Percentiles rank a stretch among this genome's conserved stretches.
phyloP scores from a whole-genome alignment of 495 filamentous ascomycete genomes.

The Penicillium steckii region DNA sequence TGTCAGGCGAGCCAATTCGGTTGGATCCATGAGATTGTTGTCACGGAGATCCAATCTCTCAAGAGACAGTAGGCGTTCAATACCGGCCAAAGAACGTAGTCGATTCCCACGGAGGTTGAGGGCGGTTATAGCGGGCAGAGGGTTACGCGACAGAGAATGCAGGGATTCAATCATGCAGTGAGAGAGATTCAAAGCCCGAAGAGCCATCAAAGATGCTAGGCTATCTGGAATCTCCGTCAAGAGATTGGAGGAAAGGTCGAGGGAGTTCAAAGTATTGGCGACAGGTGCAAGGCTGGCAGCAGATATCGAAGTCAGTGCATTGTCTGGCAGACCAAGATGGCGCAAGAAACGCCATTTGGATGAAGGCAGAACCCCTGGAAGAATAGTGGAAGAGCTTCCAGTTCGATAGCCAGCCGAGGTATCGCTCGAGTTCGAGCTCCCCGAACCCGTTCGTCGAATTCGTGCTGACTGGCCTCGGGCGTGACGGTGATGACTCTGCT shows the following conservation, averaged over 20 bases:
- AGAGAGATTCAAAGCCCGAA: slow-evolving; percentile 87
- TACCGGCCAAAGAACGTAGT: slow-evolving; percentile 81
- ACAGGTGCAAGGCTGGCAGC: slow-evolving; percentile 74
- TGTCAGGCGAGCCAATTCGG: slow-evolving; percentile 85
- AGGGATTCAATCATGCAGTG: slow-evolving; percentile 97
- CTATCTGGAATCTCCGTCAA: slow-evolving; percentile 90
- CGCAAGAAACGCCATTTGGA: slow-evolving; percentile 93
- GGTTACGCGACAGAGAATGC: slow-evolving; percentile 80
- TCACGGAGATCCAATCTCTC: slow-evolving; percentile 90
- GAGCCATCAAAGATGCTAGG: slow-evolving; percentile 72
- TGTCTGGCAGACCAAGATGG: slow-evolving; percentile 89
- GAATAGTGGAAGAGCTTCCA: slow-evolving; percentile 72
- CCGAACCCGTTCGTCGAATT: slow-evolving; percentile 81
- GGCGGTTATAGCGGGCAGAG: slow-evolving; percentile 88
- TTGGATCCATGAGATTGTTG: slow-evolving; percentile 86
- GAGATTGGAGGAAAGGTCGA: slow-evolving; percentile 89
- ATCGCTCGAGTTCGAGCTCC: slow-evolving; percentile 86
- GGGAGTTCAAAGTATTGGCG: slow-evolving; percentile 79
- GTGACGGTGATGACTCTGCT: slow-evolving; percentile 62
- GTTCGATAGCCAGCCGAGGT: slow-evolving; percentile 65
- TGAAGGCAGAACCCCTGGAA: slow-evolving; percentile 63
- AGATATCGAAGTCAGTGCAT: slow-evolving; percentile 76
- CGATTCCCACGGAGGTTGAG: slow-evolving; percentile 91
- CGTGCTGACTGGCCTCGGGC: slow-evolving; percentile 56
- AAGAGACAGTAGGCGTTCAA: slow-evolving; percentile 83